These are phyloP conservation scores for Gypsophila paniculata DNA, from an alignment of 179 eudicot species.

Conservation along the genomic window DNA sequence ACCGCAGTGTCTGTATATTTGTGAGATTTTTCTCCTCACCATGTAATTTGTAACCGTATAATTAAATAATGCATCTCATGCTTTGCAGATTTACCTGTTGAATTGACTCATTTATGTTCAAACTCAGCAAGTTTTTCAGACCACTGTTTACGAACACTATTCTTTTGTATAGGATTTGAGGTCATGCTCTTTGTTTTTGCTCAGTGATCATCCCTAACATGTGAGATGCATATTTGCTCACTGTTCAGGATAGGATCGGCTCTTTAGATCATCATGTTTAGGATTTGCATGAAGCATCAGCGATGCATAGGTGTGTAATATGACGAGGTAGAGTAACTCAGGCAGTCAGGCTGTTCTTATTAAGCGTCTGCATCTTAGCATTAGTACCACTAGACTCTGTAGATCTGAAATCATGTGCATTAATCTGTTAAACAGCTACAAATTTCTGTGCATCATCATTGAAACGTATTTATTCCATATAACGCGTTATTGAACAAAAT, in stretches of 20 bases:
- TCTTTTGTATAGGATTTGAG: background rate
- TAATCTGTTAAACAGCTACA: too few relatives aligned
- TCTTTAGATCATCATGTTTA: too few relatives aligned
- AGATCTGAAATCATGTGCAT: too few relatives aligned
- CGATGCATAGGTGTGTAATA: too few relatives aligned
- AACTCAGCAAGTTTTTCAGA: slow-evolving; percentile 1
- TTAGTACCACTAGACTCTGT: too few relatives aligned
- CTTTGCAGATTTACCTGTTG: background rate
- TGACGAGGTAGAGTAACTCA: too few relatives aligned
- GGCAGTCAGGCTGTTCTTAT: too few relatives aligned
- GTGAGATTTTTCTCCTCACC: slow-evolving; percentile 20
- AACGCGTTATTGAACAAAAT: background rate
- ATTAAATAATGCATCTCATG: slow-evolving; percentile 12
- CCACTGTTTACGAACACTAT: background rate
- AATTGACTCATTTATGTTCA: background rate
- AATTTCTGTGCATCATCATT: background rate
- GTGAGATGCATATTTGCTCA: background rate
- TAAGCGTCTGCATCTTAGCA: too few relatives aligned
- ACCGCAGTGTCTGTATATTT: slow-evolving; percentile 32
- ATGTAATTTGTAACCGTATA: slow-evolving; percentile 21
- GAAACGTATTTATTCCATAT: background rate
- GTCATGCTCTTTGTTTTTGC: background rate
- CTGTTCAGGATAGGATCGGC: too few relatives aligned
- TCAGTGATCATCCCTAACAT: background rate
- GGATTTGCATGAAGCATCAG: too few relatives aligned